Conservation (phyloP, 106 monocot species). For the Allium sativum region DNA sequence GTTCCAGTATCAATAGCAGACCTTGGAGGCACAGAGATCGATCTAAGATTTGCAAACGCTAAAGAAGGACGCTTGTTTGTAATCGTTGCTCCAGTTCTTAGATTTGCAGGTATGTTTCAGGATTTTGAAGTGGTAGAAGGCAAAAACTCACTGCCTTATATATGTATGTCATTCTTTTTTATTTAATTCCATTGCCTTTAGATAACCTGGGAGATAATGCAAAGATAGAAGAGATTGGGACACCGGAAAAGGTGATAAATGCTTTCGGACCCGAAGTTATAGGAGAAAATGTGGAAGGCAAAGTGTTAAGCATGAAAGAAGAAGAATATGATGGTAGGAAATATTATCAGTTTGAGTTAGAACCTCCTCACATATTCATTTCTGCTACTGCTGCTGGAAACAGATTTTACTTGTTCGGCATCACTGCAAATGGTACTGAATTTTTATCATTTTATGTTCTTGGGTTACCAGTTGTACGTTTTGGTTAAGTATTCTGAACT, state of each 20-base stretch:
- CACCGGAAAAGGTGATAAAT: slow-evolving; percentile 74
- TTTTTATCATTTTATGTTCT: no score
- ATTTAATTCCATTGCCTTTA: no score
- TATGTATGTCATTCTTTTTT: no score
- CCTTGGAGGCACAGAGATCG: slow-evolving; percentile 96
- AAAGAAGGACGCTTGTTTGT: slow-evolving; percentile 83
- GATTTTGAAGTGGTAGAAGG: not conserved
- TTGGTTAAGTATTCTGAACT: not conserved
- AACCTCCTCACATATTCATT: slow-evolving; percentile 78
- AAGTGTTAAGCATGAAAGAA: slow-evolving; percentile 52
- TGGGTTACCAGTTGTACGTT: not conserved
- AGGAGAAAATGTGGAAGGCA: slow-evolving; percentile 92
- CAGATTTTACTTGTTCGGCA: slow-evolving; percentile 71
- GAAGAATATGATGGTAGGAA: slow-evolving; percentile 62
- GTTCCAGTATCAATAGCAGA: slow-evolving; percentile 98
- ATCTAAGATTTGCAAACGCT: slow-evolving; percentile 71
- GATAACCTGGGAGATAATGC: slow-evolving; percentile 56
- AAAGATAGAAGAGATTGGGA: slow-evolving; percentile 60
- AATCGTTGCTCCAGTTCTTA: slow-evolving; percentile 83
- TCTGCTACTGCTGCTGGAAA: slow-evolving; percentile 95
- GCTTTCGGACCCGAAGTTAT: slow-evolving; percentile 94
- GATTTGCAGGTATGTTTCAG: slow-evolving; percentile 57
- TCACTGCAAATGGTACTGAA: slow-evolving; percentile 64
- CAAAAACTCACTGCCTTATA: not conserved
- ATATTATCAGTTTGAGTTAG: slow-evolving; percentile 82